Percentiles rank a stretch among this genome's conserved stretches.
These are phyloP conservation scores for Casaregolazyma lundiana DNA, from an alignment of 1,139 yeast genomes.

Conservation along the genomic window DNA sequence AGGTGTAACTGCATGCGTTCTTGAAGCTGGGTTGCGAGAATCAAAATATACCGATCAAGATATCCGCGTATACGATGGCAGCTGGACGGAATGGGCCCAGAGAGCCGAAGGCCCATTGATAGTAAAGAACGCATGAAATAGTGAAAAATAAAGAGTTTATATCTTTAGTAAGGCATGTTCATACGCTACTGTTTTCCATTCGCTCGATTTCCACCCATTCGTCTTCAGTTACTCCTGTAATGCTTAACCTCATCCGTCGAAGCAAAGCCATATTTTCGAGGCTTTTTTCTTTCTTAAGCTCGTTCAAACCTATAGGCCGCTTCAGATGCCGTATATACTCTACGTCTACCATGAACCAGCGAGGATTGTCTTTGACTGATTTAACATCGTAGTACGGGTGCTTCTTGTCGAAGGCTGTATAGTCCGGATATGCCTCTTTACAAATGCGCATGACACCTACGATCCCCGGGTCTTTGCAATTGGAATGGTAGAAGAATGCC, in stretches of 20 bases:
- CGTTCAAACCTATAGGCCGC: conserved; percentile 38
- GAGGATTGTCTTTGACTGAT: conserved; percentile 38
- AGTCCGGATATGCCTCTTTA: conserved; percentile 42
- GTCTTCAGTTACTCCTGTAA: conserved; percentile 41
- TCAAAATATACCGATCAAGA: conserved; percentile 45
- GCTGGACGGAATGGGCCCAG: conserved; percentile 68
- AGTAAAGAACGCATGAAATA: conserved; percentile 19
- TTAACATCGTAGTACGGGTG: conserved; percentile 47
- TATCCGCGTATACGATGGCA: conserved; percentile 82
- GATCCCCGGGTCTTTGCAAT: conserved; percentile 48
- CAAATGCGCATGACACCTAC: conserved; percentile 43
- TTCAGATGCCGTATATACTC: conserved; percentile 39
- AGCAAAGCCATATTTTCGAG: conserved; percentile 42
- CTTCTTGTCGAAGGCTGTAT: conserved; percentile 36
- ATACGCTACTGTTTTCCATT: too few species aligned
- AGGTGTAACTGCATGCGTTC: conserved; percentile 87
- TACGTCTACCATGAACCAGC: conserved; percentile 55
- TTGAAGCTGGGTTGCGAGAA: conserved; percentile 63
- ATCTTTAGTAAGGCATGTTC: too few species aligned
- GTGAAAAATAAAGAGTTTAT: background rate
- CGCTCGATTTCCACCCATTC: conserved; percentile 32
- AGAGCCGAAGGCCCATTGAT: conserved; percentile 30
- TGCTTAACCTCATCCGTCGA: conserved; percentile 46
- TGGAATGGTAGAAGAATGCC: conserved; percentile 50
- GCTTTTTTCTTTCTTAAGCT: conserved; percentile 30